A percentile compares a stretch with the other conserved stretches of the same genome.
Evolutionary conservation across 192 early-diverging fungal genomes (phyloP).

Genomic region (Ambispora gerdemannii): DNA sequence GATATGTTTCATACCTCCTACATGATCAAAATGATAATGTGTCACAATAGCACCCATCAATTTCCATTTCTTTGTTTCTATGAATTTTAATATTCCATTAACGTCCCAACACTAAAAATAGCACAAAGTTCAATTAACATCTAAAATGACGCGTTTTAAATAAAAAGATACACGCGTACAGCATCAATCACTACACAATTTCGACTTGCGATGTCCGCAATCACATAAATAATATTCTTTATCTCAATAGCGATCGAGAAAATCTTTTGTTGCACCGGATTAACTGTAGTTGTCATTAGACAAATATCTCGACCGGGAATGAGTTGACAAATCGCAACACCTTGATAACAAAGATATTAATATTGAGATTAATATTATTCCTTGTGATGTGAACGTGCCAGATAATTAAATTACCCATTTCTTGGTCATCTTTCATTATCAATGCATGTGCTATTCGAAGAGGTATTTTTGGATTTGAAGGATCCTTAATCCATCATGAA

Average conservation of each 20-base stretch:
- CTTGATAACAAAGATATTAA: slow-evolving; percentile 22
- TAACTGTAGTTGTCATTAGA: slow-evolving; percentile 35
- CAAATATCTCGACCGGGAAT: slow-evolving; percentile 73
- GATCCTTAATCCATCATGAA: slow-evolving; percentile 38
- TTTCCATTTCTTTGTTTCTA: slow-evolving; percentile 57
- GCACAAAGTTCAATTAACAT: slow-evolving; percentile 50
- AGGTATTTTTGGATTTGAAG: slow-evolving; percentile 42
- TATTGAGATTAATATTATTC: too few species aligned
- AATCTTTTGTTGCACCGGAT: slow-evolving; percentile 73
- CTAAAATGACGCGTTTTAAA: background rate
- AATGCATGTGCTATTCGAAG: slow-evolving; percentile 51
- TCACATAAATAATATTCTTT: slow-evolving; percentile 83
- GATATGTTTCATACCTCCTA: slow-evolving; percentile 55
- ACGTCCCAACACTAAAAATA: slow-evolving; percentile 81
- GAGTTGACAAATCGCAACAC: slow-evolving; percentile 63
- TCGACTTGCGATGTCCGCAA: slow-evolving; percentile 64
- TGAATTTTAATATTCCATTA: slow-evolving; percentile 68
- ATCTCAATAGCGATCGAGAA: slow-evolving; percentile 77
- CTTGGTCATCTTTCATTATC: slow-evolving; percentile 53
- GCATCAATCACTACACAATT: slow-evolving; percentile 84
- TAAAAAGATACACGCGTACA: slow-evolving; percentile 39
- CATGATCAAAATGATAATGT: slow-evolving; percentile 86
- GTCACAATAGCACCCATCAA: slow-evolving; percentile 75
- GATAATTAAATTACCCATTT: slow-evolving; percentile 40
- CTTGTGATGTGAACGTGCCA: too few species aligned